Conservation (phyloP, 2,329 filamentous ascomycete genomes). For the Pseudogymnoascus pannorum region DNA sequence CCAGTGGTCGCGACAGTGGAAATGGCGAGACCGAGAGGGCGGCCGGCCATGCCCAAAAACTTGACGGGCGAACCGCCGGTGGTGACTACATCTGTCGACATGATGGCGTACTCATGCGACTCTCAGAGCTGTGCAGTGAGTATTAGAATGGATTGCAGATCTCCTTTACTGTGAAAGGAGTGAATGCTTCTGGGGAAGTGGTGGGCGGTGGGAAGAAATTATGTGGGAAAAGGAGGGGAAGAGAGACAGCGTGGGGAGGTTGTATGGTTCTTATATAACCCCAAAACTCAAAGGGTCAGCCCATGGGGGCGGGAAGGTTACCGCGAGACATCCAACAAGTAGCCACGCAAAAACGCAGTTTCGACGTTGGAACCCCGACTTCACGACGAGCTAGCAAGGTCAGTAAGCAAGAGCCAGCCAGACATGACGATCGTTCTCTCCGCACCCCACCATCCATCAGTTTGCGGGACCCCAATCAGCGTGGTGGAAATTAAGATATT, state of each 20-base stretch:
- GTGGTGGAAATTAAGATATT: conserved; percentile 1
- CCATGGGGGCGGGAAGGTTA: neutral
- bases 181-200: neutral
- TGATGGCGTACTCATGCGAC: conserved; percentile 1
- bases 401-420: neutral
- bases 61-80: conserved; percentile 17
- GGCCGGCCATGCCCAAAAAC: conserved; percentile 61
- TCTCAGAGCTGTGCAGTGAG: conserved; percentile 6
- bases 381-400: neutral
- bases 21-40: conserved; percentile 60
- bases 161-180: neutral
- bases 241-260: neutral
- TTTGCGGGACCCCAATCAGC: conserved; percentile 4
- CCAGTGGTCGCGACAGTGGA: conserved; percentile 65
- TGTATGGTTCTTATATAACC: neutral
- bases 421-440: conserved; percentile 2
- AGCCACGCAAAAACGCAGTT: neutral
- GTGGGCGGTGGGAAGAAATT: neutral
- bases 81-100: neutral
- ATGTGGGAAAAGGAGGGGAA: neutral
- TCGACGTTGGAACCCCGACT: neutral
- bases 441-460: conserved; percentile 4
- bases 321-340: neutral
- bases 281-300: neutral
- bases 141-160: neutral